Base-by-base conservation (phyloP, 768 basidiomycete genomes). In the Polyporus arcularius region DNA sequence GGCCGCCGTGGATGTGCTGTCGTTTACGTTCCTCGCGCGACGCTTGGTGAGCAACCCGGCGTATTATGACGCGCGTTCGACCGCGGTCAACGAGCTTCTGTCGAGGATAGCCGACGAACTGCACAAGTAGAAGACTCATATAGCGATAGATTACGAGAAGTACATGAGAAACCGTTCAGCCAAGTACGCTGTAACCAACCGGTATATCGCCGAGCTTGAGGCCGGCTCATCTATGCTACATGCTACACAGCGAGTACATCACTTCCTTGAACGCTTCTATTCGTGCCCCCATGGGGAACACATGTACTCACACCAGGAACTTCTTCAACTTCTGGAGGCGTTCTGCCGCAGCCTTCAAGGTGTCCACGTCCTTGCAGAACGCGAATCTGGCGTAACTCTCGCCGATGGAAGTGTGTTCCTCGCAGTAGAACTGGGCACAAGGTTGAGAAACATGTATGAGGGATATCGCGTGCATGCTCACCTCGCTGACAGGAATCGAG, bases 281-380 rank as follows among this genome's bases (percentile, higher is more conserved):
- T 45, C 45, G 26, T 43, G 28, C 14, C 28, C 6, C 53, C 39
- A 26, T 32, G n/a, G 32, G 39, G 35, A n/a, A 21, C 30, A 32
- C 66, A 68, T 42, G 62, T 57, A 38, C 35, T 63, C 54, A 63
- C 42, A 49, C 62, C 4, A 88, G 75, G 75, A 82, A 96, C 57
- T 92, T 83, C 69, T 82, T 85, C 65, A 99, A 76, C 26, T 77
- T 78, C 72, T 88, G 81, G 18, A 99, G 77, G n/a, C 93, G 84
- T 68, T 91, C 88, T 26, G 86, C 88, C n/a, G 97, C 97, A 21
- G 76, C 78, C 61, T 78, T 82, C 15, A 99, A 81, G 0, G 94
- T 96, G 43, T 92, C 92, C 18, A 86, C 64, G 68, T 98, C 96
- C 72, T 99, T 99, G 81, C 97, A 98, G 80, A 97, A 95, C 1